A percentile compares a stretch with the other conserved stretches of the same genome.
phyloP scores from a whole-genome alignment of 1,284 basidiomycete species.

The Sanguinoderma infundibulare region DNA sequence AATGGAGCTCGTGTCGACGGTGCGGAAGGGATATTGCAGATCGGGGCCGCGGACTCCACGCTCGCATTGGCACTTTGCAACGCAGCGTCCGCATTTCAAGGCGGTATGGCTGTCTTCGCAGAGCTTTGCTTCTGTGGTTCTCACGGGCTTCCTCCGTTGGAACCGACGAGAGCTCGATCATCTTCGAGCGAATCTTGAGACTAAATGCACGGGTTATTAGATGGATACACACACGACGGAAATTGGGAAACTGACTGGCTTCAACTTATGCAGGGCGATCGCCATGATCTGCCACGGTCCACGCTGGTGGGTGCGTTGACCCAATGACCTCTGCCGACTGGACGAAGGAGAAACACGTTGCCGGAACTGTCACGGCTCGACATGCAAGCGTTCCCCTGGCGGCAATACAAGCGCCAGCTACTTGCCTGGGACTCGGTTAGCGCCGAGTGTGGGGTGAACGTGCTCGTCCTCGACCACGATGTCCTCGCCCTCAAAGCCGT shows the following conservation, averaged over 20 bases:
- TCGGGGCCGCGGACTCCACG: slow-evolving; percentile 9
- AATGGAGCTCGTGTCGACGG: slow-evolving; percentile 23
- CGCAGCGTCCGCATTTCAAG: slow-evolving; percentile 14
- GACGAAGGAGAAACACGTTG: no score
- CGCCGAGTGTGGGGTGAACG: slow-evolving; percentile 8
- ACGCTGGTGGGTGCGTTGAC: neutral
- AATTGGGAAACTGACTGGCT: neutral
- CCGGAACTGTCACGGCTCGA: neutral
- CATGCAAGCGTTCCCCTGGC: neutral
- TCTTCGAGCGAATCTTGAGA: neutral
- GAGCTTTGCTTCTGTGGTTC: slow-evolving; percentile 1
- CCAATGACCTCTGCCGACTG: no score
- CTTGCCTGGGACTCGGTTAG: neutral
- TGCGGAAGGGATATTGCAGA: slow-evolving; percentile 15
- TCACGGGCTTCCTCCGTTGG: slow-evolving; percentile 5
- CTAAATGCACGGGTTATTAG: neutral
- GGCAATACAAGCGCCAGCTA: neutral
- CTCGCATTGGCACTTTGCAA: slow-evolving; percentile 14
- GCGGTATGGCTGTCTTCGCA: slow-evolving; percentile 11
- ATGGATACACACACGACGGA: neutral
- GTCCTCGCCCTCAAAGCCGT: slow-evolving; percentile 60
- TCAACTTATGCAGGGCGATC: neutral
- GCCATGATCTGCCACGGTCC: neutral
- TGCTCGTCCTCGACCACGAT: slow-evolving; percentile 40
- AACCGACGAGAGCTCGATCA: neutral